phyloP scores from a whole-genome alignment of 371 early-diverging fungal genomes.

The Mortierella sp. region DNA sequence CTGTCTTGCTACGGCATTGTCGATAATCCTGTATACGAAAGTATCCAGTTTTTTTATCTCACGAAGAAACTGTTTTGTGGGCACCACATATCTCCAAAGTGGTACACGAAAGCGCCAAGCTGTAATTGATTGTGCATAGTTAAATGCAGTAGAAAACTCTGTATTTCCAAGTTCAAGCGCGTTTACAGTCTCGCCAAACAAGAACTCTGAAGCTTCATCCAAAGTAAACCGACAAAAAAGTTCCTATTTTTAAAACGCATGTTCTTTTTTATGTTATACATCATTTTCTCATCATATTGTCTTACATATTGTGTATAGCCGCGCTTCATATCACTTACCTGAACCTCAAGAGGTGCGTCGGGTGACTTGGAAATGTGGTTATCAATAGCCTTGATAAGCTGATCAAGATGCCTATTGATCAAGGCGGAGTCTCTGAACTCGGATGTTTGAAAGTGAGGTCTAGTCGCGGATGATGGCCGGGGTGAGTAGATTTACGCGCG shows the following conservation, averaged over 20 bases:
- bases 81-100: constrained; percentile 32
- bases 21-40: constrained; percentile 51
- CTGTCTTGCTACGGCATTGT: constrained; percentile 37
- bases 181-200: constrained; percentile 50
- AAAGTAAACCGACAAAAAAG: constrained; percentile 46
- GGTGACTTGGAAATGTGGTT: constrained; percentile 25
- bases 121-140: constrained; percentile 41
- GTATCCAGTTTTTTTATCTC: constrained; percentile 45
- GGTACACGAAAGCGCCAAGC: constrained; percentile 57
- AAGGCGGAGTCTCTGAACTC: constrained; percentile 46
- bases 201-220: constrained; percentile 44
- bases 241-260: constrained; percentile 10
- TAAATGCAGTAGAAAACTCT: constrained; percentile 43
- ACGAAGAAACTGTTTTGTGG: constrained; percentile 12
- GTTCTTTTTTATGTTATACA: too few relatives aligned
- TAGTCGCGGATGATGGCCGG: neutral
- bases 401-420: constrained; percentile 47
- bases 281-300: neutral
- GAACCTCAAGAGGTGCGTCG: constrained; percentile 31
- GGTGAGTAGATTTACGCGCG: neutral
- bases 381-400: constrained; percentile 34
- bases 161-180: constrained; percentile 29
- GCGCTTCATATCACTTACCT: constrained; percentile 8
- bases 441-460: constrained; percentile 51
- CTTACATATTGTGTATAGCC: neutral